phyloP scores from a whole-genome alignment of 1,284 basidiomycete species.

The Trametes versicolor region DNA sequence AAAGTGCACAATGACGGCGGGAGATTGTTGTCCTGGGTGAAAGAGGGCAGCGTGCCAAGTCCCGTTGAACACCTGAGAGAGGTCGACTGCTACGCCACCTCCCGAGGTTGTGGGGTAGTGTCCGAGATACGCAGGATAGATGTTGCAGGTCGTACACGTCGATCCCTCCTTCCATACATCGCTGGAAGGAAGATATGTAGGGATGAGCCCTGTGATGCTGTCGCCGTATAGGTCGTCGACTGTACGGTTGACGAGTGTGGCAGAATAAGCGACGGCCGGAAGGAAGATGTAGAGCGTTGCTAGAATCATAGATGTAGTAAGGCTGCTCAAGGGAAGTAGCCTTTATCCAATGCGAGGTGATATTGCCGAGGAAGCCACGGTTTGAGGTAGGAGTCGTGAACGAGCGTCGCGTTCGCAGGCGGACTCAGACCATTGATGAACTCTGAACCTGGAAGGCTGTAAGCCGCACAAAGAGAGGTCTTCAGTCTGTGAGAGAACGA shows the following conservation, averaged over 20 bases:
- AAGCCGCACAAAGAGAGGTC: no score
- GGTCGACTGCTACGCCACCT: background rate
- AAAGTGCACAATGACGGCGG: constrained; percentile 4
- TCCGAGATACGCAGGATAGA: background rate
- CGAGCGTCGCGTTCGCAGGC: no score
- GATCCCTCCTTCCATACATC: background rate
- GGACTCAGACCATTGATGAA: no score
- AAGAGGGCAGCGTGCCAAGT: constrained; percentile 18
- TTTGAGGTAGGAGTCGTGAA: no score
- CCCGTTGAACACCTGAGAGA: background rate
- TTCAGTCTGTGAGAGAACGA: no score
- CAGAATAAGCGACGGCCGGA: background rate
- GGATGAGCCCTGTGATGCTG: background rate
- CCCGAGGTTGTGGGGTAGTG: background rate
- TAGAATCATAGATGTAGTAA: no score
- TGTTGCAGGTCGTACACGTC: background rate
- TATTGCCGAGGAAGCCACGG: no score
- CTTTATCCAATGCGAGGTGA: no score
- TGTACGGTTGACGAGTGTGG: constrained; percentile 5
- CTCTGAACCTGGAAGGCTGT: no score
- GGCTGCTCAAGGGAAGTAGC: no score
- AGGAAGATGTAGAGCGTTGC: background rate
- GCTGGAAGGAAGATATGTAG: background rate
- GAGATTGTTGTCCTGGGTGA: background rate
- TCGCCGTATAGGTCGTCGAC: constrained; percentile 6